phyloP scores from a whole-genome alignment of 2,329 filamentous ascomycete species.

The Epichloe sylvatica region DNA sequence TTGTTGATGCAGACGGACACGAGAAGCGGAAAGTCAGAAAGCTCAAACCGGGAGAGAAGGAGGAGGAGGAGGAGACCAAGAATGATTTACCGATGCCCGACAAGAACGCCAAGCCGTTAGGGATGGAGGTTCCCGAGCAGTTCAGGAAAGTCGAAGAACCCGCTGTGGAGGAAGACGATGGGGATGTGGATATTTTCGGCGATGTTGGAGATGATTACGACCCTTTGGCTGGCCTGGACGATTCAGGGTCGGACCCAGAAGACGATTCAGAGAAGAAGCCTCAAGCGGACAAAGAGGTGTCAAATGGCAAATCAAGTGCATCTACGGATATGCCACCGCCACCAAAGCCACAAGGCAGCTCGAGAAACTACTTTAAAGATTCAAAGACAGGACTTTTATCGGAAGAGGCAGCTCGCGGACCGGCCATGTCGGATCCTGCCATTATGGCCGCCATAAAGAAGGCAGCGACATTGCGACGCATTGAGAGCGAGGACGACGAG shows the following conservation, averaged over 20 bases:
- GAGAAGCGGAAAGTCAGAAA: constrained; percentile 52
- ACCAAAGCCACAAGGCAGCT: constrained; percentile 26
- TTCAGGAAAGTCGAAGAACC: constrained; percentile 34
- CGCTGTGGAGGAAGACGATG: constrained; percentile 30
- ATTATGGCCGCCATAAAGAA: constrained; percentile 77
- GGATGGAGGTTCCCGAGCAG: constrained; percentile 52
- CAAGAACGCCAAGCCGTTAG: constrained; percentile 42
- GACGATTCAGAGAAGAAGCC: constrained; percentile 23
- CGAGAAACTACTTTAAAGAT: constrained; percentile 49
- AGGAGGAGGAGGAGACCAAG: constrained; percentile 21
- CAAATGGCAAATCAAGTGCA: constrained; percentile 8
- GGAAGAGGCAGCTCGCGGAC: constrained; percentile 31
- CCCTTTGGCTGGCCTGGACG: constrained; percentile 45
- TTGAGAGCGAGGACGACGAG: constrained; percentile 25
- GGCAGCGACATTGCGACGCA: constrained; percentile 51
- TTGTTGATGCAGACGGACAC: constrained; percentile 51
- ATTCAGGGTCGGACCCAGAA: constrained; percentile 30
- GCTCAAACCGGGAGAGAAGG: constrained; percentile 24
- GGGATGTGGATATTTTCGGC: constrained; percentile 52
- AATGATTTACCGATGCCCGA: constrained; percentile 38
- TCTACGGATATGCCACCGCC: constrained; percentile 31
- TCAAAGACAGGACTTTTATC: constrained; percentile 40
- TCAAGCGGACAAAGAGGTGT: not conserved
- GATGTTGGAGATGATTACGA: constrained; percentile 54
- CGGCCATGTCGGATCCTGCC: constrained; percentile 57